phyloP scores from a whole-genome alignment of 225 moss, liverwort and hornwort species.

The Pseudisothecium myosuroides region DNA sequence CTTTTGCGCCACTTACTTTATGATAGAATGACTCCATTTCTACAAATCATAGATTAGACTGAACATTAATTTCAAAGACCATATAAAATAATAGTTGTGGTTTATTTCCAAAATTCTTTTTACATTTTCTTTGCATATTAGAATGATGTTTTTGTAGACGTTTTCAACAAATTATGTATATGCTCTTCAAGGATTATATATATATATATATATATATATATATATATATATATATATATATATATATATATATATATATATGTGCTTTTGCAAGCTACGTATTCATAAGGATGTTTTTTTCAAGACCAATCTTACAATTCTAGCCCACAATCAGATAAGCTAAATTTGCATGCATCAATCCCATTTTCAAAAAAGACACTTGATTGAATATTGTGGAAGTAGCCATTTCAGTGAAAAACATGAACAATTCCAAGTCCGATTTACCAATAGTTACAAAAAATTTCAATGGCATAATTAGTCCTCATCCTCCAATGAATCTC shows the following conservation, averaged over 20 bases:
- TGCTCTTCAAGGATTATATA: rapidly evolving
- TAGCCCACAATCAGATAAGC: neutral
- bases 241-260: too few relatives aligned
- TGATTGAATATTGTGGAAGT: neutral
- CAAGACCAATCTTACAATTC: neutral
- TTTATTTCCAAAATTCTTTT: neutral
- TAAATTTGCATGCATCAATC: neutral
- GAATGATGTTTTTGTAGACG: neutral
- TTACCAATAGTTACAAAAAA: neutral
- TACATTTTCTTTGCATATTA: neutral
- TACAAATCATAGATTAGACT: too few relatives aligned
- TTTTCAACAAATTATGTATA: neutral
- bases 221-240: too few relatives aligned
- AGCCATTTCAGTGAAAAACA: neutral
- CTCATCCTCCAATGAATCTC: neutral
- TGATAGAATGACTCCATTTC: neutral
- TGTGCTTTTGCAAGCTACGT: rapidly evolving
- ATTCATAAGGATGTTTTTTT: neutral
- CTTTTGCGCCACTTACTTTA: neutral
- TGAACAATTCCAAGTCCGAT: neutral
- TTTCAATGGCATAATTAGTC: rapidly evolving
- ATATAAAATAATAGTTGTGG: neutral
- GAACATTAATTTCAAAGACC: neutral
- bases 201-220: too few relatives aligned
- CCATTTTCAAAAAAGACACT: rapidly evolving